Evolutionary conservation across 225 moss, liverwort and hornwort species (phyloP).

Genomic region (Anthoceros angustus): DNA sequence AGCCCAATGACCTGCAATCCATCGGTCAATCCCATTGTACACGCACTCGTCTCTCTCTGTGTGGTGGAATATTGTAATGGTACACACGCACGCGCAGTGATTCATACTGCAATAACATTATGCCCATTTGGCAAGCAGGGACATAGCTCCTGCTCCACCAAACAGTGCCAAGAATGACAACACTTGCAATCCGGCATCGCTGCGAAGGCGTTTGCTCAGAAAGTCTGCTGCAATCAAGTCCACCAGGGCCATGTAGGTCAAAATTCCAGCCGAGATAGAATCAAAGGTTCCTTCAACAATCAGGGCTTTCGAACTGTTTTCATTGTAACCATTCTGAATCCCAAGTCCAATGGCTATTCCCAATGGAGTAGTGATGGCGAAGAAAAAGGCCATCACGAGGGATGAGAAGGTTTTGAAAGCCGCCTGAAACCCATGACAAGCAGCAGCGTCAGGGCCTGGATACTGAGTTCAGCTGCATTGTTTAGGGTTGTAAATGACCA

Average conservation of each 20-base stretch:
- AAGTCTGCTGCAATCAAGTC: slow-evolving; percentile 72
- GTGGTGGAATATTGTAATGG: no score
- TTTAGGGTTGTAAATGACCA: background rate
- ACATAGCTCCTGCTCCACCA: slow-evolving; percentile 49
- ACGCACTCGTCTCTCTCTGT: no score
- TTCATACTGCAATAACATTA: slow-evolving; percentile 11
- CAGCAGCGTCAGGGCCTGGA: background rate
- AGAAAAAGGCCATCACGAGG: slow-evolving; percentile 42
- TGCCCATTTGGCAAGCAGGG: slow-evolving; percentile 74
- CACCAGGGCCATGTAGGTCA: slow-evolving; percentile 78
- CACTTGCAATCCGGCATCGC: slow-evolving; percentile 35
- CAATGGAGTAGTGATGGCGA: slow-evolving; percentile 59
- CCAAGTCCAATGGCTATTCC: slow-evolving; percentile 67
- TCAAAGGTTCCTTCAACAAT: slow-evolving; percentile 67
- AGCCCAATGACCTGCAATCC: no score
- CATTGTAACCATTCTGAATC: slow-evolving; percentile 37
- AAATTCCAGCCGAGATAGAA: slow-evolving; percentile 66
- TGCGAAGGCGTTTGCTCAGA: slow-evolving; percentile 38
- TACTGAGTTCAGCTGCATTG: background rate
- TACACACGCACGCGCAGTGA: no score
- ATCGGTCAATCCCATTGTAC: no score
- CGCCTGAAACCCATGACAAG: slow-evolving; percentile 25
- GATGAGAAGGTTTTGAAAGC: slow-evolving; percentile 29
- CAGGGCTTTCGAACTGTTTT: slow-evolving; percentile 30
- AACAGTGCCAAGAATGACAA: slow-evolving; percentile 39